Evolutionary conservation across 2,329 filamentous ascomycete species (phyloP), one percentile per base, ranked within the genome.

Genomic region (Fusarium domesticum): DNA sequence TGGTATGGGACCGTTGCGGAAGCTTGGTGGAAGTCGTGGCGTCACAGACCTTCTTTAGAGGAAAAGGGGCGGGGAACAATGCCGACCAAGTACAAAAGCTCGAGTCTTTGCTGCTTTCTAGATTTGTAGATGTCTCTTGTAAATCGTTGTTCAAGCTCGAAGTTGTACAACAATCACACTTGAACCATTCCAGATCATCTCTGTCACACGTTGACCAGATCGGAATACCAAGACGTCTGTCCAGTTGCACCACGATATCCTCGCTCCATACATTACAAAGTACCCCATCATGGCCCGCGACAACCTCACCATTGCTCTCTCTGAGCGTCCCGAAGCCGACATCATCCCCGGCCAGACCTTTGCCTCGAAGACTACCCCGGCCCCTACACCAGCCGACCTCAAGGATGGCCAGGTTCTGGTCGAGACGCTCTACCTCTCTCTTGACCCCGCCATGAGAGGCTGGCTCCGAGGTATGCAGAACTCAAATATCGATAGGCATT

Each of bases 381-480:
- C 78, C 4, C 77, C 78, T 55, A 67, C 74, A 6, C 69, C 72
- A 16, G 66, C 67, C 23, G 71, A 78, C 48, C 71, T 85, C 33
- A 75, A 83, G 62, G 76, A 82, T 70, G 83, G 83, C 53, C 69
- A 88, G 60, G 71, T 88, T 43, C 73, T 89, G 39, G 65, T 80
- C 35, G 76, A 80, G 63, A 63, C 65, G 1, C 65, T 85, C 47
- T 88, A 87, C 59, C 72, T 87, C 35, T 84, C 81, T 8, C 72
- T 89, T 31, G 85, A 89, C 65, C 85, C 85, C 2, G 84, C 85
- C n/a, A 88, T 88, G 84, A 77, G 85, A 56, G 80, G 80, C 46
- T 88, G 83, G 83, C 66, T 89, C 16, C 84, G 78, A 50, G 75
- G 75, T 78, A 53, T 16, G 7, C 6, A 2, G n/a, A 15, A 18